Evolutionary conservation across 345 rosid genomes (phyloP).

Genomic region (Aquilaria yunnanensis): DNA sequence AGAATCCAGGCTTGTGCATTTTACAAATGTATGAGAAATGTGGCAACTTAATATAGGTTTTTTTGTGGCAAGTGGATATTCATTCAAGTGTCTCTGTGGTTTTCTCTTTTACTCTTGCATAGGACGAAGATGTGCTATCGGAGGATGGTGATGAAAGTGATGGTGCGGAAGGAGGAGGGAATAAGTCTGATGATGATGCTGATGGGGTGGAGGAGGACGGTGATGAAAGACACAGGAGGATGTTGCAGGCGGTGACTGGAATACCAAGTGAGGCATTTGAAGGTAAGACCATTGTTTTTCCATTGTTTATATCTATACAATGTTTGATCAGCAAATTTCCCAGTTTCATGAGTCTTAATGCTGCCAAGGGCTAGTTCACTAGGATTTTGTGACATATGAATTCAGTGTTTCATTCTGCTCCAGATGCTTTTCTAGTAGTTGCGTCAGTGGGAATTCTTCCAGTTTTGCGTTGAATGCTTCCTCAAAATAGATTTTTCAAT

Average conservation of each 20-base stretch:
- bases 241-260: conserved; percentile 83
- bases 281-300: conserved; percentile 33
- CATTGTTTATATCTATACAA: neutral
- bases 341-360: too few species aligned
- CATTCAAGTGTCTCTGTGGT: too few species aligned
- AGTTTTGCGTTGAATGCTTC: too few species aligned
- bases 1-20: too few species aligned
- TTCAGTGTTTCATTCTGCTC: too few species aligned
- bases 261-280: conserved; percentile 72
- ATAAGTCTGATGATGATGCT: conserved; percentile 5
- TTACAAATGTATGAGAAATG: too few species aligned
- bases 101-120: conserved; percentile 8
- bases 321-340: too few species aligned
- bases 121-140: conserved; percentile 77
- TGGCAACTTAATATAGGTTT: neutral
- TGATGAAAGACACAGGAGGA: conserved; percentile 57
- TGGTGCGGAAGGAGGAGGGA: conserved; percentile 13
- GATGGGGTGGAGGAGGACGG: conserved; percentile 42
- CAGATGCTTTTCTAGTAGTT: too few species aligned
- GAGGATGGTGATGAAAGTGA: conserved; percentile 37
- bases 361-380: too few species aligned
- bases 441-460: too few species aligned
- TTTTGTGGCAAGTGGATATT: neutral
- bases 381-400: too few species aligned
- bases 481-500: too few species aligned